Conservation (phyloP, 2,329 filamentous ascomycete genomes). For the Talaromyces rugulosus region DNA sequence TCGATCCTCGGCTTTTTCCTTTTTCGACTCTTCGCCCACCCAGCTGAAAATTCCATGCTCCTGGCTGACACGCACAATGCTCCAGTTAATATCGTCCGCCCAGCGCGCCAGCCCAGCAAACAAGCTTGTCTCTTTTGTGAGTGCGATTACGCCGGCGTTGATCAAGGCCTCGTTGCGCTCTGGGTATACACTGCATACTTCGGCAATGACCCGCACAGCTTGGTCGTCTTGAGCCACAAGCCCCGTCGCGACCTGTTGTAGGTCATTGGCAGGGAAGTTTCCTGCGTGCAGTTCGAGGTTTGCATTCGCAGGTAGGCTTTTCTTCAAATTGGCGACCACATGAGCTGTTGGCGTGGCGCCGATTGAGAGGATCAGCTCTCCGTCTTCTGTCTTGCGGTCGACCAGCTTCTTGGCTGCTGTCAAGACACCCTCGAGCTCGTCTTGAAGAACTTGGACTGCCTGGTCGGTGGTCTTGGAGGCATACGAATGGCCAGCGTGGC, state of each 20-base stretch:
- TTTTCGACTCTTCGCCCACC: constrained; percentile 15
- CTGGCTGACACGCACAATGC: constrained; percentile 33
- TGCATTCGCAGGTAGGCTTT: constrained; percentile 19
- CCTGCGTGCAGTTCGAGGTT: constrained; percentile 36
- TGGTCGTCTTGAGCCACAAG: constrained; percentile 26
- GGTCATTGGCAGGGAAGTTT: constrained; percentile 36
- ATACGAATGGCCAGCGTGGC: constrained; percentile 38
- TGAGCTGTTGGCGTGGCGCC: constrained; percentile 37
- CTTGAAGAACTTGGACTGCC: constrained; percentile 25
- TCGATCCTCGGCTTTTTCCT: constrained; percentile 21
- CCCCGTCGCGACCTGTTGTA: constrained; percentile 37
- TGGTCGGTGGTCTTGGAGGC: constrained; percentile 26
- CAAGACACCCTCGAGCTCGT: constrained; percentile 29
- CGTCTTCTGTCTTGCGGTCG: constrained; percentile 16
- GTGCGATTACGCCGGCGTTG: constrained; percentile 33
- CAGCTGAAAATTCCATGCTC: constrained; percentile 37
- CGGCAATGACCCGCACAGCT: constrained; percentile 28
- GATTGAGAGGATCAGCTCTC: constrained; percentile 28
- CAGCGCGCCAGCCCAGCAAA: constrained; percentile 27
- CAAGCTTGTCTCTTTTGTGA: constrained; percentile 31
- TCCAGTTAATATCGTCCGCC: constrained; percentile 25
- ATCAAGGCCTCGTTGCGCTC: constrained; percentile 37
- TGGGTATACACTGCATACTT: constrained; percentile 38
- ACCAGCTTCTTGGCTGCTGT: constrained; percentile 24
- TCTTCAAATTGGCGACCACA: constrained; percentile 26